Evolutionary conservation across 2,329 filamentous ascomycete species (phyloP), one percentile per base, ranked within the genome.

Genomic region (Plenodomus biglobosus): DNA sequence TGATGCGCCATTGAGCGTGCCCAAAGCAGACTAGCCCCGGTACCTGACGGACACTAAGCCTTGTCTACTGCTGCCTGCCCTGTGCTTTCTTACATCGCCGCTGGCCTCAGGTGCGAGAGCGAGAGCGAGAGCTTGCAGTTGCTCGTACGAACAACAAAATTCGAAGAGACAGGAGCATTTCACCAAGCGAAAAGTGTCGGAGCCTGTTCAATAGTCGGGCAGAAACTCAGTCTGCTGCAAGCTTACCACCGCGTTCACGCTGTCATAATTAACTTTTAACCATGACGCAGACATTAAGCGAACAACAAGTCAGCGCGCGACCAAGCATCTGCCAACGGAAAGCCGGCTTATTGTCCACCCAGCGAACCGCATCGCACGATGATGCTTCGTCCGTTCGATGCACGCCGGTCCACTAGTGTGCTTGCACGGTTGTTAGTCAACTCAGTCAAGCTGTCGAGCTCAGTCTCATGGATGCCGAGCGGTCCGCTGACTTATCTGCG

Each of bases 401-500:
- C 40, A 35, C 13, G 34, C 38, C 7, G 24, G 36, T 22, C 49
- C 38, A 35, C 42, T 21, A 40, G 30, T 16, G 30, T 16, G 17
- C 40, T 18, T 36, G 19, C 39, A 18, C 19, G 27, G 34, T 45
- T n/a, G 30, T 43, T 43, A 41, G 50, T 40, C 32, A 44, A 18
- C 11, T 37, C 22, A 5, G 22, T 24, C 8, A 32, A 32, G 27
- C 27, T 15, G 27, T 15, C 11, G 22, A 24, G 27, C 13, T 24
- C 27, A 10, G 27, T 32, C 15, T 32, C 27, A 32, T 7, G 6
- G 21, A 38, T 49, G 46, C 50, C 42, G 46, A 42, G 36, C 34
- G 41, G 40, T 44, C 52, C 46, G 52, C 40, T 48, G 42, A 55
- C 43, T 47, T 52, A 36, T 43, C 45, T 48, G 32, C 17, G 13